A percentile compares a stretch with the other conserved stretches of the same genome.
phyloP scores from a whole-genome alignment of 768 basidiomycete species.

The Boletus insuetus region DNA sequence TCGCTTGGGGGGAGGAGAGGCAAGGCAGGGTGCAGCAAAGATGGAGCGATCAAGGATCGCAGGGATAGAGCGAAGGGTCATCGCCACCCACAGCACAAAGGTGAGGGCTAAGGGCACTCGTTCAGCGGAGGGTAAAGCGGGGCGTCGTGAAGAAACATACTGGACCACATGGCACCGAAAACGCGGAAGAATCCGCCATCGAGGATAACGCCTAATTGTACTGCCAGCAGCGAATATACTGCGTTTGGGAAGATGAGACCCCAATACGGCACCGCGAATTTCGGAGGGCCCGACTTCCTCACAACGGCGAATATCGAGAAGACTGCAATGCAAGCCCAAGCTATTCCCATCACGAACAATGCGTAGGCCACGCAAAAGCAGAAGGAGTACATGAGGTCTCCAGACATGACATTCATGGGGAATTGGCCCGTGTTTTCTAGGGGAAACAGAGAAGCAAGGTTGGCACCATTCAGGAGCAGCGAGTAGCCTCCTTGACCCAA shows the following conservation, averaged over 20 bases:
- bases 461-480: slow-evolving; percentile 39
- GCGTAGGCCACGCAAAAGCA: slow-evolving; percentile 46
- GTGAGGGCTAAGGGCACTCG: slow-evolving; percentile 33
- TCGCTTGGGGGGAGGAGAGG: slow-evolving; percentile 12
- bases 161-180: slow-evolving; percentile 53
- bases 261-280: slow-evolving; percentile 51
- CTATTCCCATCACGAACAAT: slow-evolving; percentile 55
- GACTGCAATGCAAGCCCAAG: slow-evolving; percentile 48
- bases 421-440: slow-evolving; percentile 30
- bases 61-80: slow-evolving; percentile 43
- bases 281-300: slow-evolving; percentile 31
- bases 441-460: slow-evolving; percentile 36
- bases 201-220: slow-evolving; percentile 48
- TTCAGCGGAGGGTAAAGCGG: background rate
- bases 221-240: slow-evolving; percentile 47
- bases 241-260: slow-evolving; percentile 57
- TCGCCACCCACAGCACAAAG: slow-evolving; percentile 41
- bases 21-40: slow-evolving; percentile 46
- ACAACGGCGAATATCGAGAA: slow-evolving; percentile 37
- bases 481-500: slow-evolving; percentile 53
- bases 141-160: slow-evolving; percentile 29
- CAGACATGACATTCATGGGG: slow-evolving; percentile 33
- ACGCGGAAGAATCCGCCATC: slow-evolving; percentile 49
- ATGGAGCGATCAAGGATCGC: slow-evolving; percentile 45
- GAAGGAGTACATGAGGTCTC: slow-evolving; percentile 41